Evolutionary conservation across 1,284 basidiomycete species (phyloP), one percentile per base, ranked within the genome.

Genomic region (Naganishia albida): DNA sequence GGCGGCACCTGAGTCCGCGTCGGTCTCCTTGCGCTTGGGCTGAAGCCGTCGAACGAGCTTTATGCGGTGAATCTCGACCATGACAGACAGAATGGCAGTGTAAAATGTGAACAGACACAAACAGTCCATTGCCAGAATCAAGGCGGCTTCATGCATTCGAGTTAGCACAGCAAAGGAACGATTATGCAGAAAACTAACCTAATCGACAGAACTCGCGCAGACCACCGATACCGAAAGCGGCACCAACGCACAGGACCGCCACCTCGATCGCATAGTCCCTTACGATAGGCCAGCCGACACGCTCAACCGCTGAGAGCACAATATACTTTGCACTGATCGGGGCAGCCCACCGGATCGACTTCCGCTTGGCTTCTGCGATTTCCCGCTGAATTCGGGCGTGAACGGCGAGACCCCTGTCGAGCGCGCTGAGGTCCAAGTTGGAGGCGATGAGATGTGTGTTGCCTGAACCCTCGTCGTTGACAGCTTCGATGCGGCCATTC

Each of bases 201-300:
- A 99, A 85, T 38, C 93, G 90, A 78, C 95, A 99, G 73, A 98
- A 96, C 78, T 99, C 94, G 71, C 87, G 88, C 57, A 99, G 82
- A 7, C 96, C 96, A 38, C 88, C 88, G 38, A 98, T 91, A 60
- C 88, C 88, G 70, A 88, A 89, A 72, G 89, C 87, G 1, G 93
- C 93, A 25, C 95, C 95, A 26, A 94, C 84, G 40, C 88, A 81
- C 18, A 99, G 84, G 1, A 97, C 93, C 7, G 87, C 88, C 62
- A 99, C 89, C 74, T 99, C 95, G 59, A 98, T 84, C 1, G 88
- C 87, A 72, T 96, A 99, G 77, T 98, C 95, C 26, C 94, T 85
- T 53, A 98, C 86, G 71, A 98, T 93, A 49, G 86, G 84, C 28
- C 87, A 85, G 65, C 93, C 94, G 16, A 88, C 87, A 39, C 85